These are phyloP conservation scores for Agarophyton chilense DNA, from an alignment of 23 red algal species.

Conservation along the genomic window DNA sequence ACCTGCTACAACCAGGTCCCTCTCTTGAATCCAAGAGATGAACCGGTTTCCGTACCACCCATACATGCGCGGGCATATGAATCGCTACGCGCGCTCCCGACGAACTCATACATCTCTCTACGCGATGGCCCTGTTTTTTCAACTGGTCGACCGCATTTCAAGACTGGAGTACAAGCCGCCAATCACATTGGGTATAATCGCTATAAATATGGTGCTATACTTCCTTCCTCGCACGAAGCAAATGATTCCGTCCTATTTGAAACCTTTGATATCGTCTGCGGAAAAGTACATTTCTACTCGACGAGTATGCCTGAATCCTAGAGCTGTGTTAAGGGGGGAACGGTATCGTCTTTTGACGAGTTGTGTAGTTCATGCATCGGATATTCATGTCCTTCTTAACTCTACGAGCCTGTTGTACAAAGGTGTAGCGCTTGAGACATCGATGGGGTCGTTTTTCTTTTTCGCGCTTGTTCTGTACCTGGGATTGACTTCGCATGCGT, in stretches of 20 bases:
- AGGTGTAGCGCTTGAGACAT: conserved; percentile 43
- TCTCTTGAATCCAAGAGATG: not conserved
- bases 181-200: conserved; percentile 47
- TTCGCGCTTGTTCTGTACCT: conserved; percentile 52
- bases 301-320: conserved; percentile 28
- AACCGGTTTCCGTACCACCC: conserved; percentile 22
- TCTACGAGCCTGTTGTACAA: conserved; percentile 55
- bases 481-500: conserved; percentile 24
- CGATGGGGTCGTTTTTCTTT: conserved; percentile 40
- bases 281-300: not conserved
- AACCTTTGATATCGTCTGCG: not conserved
- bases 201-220: conserved; percentile 36
- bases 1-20: not conserved
- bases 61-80: conserved; percentile 43
- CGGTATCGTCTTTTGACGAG: conserved; percentile 39
- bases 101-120: conserved; percentile 20
- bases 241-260: conserved; percentile 24
- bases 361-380: conserved; percentile 38
- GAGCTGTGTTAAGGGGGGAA: conserved; percentile 12
- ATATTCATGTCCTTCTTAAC: conserved; percentile 57
- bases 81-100: conserved; percentile 29
- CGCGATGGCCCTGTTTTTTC: conserved; percentile 33
- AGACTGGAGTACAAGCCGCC: conserved; percentile 27
- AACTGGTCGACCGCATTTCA: conserved; percentile 50
- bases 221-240: conserved; percentile 19